A percentile compares a stretch with the other conserved stretches of the same genome.
These are phyloP conservation scores for Besnoitia besnoiti DNA, from an alignment of 169 alveolate species.

Conservation along the genomic window DNA sequence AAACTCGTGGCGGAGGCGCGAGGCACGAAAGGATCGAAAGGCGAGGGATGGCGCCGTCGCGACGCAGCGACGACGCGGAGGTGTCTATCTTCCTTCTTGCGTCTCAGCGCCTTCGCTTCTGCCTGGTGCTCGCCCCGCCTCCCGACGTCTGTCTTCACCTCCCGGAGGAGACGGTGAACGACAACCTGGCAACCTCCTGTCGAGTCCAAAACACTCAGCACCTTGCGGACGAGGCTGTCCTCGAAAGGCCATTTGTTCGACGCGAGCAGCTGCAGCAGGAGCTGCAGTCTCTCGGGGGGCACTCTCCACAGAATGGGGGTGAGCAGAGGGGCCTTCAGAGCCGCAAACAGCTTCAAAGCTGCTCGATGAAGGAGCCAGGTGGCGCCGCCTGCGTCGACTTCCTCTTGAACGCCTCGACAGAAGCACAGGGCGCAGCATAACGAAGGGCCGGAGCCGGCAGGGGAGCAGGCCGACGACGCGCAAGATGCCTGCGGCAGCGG, in stretches of 20 bases:
- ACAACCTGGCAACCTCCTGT: background rate
- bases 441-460: too few species aligned
- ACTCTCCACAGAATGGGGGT: slow-evolving; percentile 8
- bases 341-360: background rate
- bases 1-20: background rate
- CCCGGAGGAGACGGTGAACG: slow-evolving; percentile 8
- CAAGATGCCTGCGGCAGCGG: too few species aligned
- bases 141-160: background rate
- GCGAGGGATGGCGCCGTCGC: background rate
- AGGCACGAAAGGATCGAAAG: background rate
- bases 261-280: background rate
- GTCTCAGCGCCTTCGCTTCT: background rate
- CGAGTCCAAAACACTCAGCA: background rate
- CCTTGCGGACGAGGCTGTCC: background rate
- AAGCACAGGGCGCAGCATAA: slow-evolving; percentile 8
- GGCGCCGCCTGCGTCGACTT: slow-evolving; percentile 7
- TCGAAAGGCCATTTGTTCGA: background rate
- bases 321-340: background rate
- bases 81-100: background rate
- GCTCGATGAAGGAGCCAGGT: slow-evolving; percentile 24
- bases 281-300: background rate
- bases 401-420: background rate
- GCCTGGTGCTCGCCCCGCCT: too few species aligned
- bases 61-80: background rate
- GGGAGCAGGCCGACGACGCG: too few species aligned